phyloP scores from a whole-genome alignment of 1,284 basidiomycete genomes.

The Leccinum holopus region DNA sequence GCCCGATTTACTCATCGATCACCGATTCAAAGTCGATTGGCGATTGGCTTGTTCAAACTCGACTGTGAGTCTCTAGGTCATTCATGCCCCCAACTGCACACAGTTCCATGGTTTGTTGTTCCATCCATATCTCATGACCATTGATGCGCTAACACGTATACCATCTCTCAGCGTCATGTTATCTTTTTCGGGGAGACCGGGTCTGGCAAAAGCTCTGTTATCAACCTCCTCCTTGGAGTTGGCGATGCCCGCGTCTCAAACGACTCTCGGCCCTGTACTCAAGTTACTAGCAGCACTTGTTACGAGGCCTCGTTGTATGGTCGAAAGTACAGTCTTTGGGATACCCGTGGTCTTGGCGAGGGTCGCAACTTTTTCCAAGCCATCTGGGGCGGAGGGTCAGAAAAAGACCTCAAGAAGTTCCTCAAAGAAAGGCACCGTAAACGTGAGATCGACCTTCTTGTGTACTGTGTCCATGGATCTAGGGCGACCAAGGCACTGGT shows the following conservation, averaged over 20 bases:
- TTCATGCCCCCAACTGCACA: not conserved
- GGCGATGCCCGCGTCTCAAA: conserved; percentile 20
- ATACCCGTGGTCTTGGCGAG: conserved; percentile 32
- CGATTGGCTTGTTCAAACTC: too few relatives aligned
- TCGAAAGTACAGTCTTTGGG: conserved; percentile 24
- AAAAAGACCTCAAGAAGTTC: conserved; percentile 22
- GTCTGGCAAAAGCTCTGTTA: conserved; percentile 31
- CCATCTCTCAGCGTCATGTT: conserved; percentile 14
- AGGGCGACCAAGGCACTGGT: conserved; percentile 18
- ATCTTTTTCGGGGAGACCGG: conserved; percentile 32
- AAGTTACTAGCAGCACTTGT: not conserved
- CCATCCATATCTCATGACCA: not conserved
- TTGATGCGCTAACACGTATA: conserved; percentile 3
- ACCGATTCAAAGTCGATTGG: not conserved
- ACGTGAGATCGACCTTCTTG: conserved; percentile 30
- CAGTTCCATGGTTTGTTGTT: conserved; percentile 17
- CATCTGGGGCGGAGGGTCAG: conserved; percentile 15
- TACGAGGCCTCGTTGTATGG: conserved; percentile 19
- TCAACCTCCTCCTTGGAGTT: conserved; percentile 26
- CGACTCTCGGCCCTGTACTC: conserved; percentile 26
- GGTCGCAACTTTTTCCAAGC: conserved; percentile 11
- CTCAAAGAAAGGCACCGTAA: conserved; percentile 22
- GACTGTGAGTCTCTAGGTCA: not conserved
- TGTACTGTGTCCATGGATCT: conserved; percentile 30
- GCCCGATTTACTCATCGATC: too few relatives aligned